A percentile compares a stretch with the other conserved stretches of the same genome.
phyloP scores from a whole-genome alignment of 805 yeast genomes.

The Trichomonascus vanleenenianus region DNA sequence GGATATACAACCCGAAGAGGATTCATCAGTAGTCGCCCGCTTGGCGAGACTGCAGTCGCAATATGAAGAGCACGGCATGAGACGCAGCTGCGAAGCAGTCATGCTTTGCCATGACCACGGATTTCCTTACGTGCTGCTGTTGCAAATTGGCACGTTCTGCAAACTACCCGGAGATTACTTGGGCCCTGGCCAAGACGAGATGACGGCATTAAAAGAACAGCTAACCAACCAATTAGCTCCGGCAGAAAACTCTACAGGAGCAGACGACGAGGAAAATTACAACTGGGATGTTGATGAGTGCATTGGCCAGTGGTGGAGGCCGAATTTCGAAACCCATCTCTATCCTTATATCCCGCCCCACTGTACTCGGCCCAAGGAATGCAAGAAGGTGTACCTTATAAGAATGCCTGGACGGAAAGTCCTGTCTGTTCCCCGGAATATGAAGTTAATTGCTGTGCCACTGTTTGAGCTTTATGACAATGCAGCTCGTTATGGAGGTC shows the following conservation, averaged over 20 bases:
- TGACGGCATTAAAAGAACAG: slow-evolving; percentile 20
- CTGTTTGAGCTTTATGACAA: slow-evolving; percentile 29
- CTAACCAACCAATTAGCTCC: slow-evolving; percentile 20
- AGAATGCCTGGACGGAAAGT: slow-evolving; percentile 23
- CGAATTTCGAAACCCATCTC: slow-evolving; percentile 26
- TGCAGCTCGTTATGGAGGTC: slow-evolving; percentile 25
- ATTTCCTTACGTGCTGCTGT: slow-evolving; percentile 26
- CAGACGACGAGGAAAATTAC: slow-evolving; percentile 14
- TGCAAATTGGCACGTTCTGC: slow-evolving; percentile 28
- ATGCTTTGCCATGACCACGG: slow-evolving; percentile 29
- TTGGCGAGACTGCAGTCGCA: slow-evolving; percentile 23
- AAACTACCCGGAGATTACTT: slow-evolving; percentile 22
- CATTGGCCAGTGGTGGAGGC: slow-evolving; percentile 31
- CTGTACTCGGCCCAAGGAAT: slow-evolving; percentile 29
- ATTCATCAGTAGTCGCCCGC: slow-evolving; percentile 23
- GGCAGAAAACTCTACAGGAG: slow-evolving; percentile 8
- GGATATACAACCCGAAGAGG: slow-evolving; percentile 27
- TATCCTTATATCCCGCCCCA: slow-evolving; percentile 31
- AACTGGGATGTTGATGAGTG: slow-evolving; percentile 29
- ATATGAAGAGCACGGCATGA: slow-evolving; percentile 25
- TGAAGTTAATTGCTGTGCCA: slow-evolving; percentile 28
- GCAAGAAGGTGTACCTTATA: slow-evolving; percentile 27
- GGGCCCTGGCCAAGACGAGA: slow-evolving; percentile 21
- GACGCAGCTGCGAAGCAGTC: slow-evolving; percentile 27
- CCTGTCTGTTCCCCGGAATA: slow-evolving; percentile 24